Percentiles rank a stretch among this genome's conserved stretches.
Evolutionary conservation across 2,329 filamentous ascomycete species (phyloP).

Genomic region (Dichotomopilus funicola): DNA sequence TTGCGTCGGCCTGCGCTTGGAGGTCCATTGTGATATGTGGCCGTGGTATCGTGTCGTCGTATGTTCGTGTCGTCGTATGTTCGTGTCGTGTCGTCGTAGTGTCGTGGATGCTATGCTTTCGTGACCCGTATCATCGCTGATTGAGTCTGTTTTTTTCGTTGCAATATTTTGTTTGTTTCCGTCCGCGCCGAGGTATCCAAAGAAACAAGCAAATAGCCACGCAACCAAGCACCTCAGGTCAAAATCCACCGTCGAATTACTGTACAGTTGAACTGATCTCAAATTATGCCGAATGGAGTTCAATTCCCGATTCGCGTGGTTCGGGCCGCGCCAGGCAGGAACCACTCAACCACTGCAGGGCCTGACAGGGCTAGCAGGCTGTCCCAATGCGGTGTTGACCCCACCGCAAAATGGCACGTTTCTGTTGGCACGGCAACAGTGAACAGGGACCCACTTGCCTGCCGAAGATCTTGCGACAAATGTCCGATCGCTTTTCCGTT

Average conservation of each 20-base stretch:
- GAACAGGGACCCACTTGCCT: neutral
- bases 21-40: constrained; percentile 11
- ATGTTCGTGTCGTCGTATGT: constrained; percentile 5
- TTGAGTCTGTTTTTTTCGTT: no score
- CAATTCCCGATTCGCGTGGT: neutral
- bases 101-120: no score
- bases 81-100: no score
- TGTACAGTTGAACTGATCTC: no score
- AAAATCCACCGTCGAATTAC: no score
- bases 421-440: constrained; percentile 23
- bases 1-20: constrained; percentile 35
- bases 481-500: neutral
- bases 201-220: constrained; percentile 8
- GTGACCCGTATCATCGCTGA: no score
- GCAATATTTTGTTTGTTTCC: no score
- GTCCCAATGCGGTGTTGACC: constrained; percentile 11
- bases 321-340: neutral
- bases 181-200: constrained; percentile 22
- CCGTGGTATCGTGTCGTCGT: constrained; percentile 25
- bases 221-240: no score
- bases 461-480: neutral
- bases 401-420: constrained; percentile 11
- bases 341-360: constrained; percentile 1
- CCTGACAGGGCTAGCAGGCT: neutral
- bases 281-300: no score